phyloP scores from a whole-genome alignment of 2,329 filamentous ascomycete genomes.

The Colletotrichum simmondsii region DNA sequence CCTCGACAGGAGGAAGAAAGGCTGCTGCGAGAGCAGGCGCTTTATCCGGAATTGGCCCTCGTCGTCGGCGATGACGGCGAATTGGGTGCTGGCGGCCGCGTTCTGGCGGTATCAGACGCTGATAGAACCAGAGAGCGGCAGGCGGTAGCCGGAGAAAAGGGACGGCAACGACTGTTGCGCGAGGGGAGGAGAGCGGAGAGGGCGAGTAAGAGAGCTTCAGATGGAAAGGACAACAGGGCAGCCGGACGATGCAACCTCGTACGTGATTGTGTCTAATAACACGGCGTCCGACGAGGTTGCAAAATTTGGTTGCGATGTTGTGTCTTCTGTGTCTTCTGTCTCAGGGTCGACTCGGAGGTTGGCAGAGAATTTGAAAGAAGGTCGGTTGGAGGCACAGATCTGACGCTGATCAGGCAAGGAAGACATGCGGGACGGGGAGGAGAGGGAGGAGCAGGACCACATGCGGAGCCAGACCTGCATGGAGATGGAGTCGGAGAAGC shows the following conservation, averaged over 20 bases:
- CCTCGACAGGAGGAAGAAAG: neutral
- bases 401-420: constrained; percentile 34
- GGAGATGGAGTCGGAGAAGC: constrained; percentile 31
- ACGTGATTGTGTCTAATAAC: constrained; percentile 32
- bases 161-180: neutral
- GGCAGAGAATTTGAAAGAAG: constrained; percentile 28
- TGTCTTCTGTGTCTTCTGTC: constrained; percentile 8
- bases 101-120: neutral
- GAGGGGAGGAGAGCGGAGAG: neutral
- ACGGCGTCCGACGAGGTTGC: constrained; percentile 23
- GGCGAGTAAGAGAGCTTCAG: neutral
- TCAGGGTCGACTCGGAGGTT: constrained; percentile 14
- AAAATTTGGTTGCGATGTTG: constrained; percentile 9
- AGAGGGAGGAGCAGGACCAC: constrained; percentile 29
- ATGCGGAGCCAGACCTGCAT: constrained; percentile 33
- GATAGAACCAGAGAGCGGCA: neutral
- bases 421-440: constrained; percentile 32
- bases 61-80: neutral
- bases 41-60: neutral
- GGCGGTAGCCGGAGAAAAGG: neutral
- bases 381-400: constrained; percentile 21
- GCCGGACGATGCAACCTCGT: constrained; percentile 10
- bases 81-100: neutral
- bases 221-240: neutral
- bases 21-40: neutral